These are phyloP conservation scores for Camellia oleifera DNA, from an alignment of 179 eudicot genomes.

Conservation along the genomic window DNA sequence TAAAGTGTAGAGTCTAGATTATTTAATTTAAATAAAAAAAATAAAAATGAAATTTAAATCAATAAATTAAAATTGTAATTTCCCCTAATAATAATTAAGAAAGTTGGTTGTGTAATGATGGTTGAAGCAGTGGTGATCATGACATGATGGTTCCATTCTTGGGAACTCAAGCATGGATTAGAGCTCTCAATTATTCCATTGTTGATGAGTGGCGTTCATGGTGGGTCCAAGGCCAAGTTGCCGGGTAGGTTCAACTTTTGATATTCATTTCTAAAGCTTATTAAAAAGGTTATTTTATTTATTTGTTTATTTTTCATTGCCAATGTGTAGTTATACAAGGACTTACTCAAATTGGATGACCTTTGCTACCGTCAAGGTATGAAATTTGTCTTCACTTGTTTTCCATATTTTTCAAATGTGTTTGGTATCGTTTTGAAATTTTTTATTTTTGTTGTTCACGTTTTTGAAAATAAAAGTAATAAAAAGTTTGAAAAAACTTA, in stretches of 20 bases:
- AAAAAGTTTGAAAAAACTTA: no score
- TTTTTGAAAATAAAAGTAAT: no score
- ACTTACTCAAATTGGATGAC: constrained; percentile 30
- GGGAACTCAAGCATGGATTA: constrained; percentile 43
- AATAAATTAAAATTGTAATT: no score
- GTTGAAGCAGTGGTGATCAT: constrained; percentile 34
- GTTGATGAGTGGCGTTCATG: constrained; percentile 41
- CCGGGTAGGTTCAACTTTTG: constrained; percentile 22
- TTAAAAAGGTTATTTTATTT: background rate
- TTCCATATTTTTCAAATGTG: background rate
- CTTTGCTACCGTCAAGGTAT: constrained; percentile 36
- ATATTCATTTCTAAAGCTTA: background rate
- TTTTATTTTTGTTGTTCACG: background rate
- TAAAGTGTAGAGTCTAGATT: no score
- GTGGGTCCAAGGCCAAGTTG: constrained; percentile 31
- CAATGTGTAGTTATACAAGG: constrained; percentile 25
- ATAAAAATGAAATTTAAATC: background rate
- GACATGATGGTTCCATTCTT: constrained; percentile 30
- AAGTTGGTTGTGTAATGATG: background rate
- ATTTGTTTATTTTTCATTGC: background rate
- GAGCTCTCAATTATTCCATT: constrained; percentile 27
- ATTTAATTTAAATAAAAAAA: background rate
- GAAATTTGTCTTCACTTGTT: background rate
- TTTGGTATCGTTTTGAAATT: no score
- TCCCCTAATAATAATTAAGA: background rate